Conservation (phyloP, 805 yeast genomes). For the Blastobotrys peoriensis region DNA sequence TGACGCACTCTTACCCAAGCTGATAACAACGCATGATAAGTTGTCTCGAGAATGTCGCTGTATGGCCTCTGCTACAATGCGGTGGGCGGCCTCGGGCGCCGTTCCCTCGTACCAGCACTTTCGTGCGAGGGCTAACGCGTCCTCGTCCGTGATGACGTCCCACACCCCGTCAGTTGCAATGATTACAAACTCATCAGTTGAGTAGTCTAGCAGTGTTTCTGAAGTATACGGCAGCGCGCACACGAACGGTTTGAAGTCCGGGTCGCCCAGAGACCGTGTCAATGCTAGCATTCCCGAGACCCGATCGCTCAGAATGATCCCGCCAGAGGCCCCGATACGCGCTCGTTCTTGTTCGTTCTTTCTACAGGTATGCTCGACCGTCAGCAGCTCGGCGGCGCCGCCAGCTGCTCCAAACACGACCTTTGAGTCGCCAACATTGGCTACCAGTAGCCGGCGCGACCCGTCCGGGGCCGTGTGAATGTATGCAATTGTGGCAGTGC, state of each 20-base stretch:
- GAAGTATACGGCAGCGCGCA: slow-evolving; percentile 90
- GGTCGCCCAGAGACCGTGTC: slow-evolving; percentile 87
- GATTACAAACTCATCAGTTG: slow-evolving; percentile 68
- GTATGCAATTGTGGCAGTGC: slow-evolving; percentile 92
- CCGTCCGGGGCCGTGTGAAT: slow-evolving; percentile 25
- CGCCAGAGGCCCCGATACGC: slow-evolving; percentile 74
- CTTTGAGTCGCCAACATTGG: slow-evolving; percentile 93
- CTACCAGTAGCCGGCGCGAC: slow-evolving; percentile 71
- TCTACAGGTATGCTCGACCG: slow-evolving; percentile 93
- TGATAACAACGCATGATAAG: slow-evolving; percentile 84
- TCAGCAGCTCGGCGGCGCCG: slow-evolving; percentile 66
- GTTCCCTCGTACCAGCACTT: slow-evolving; percentile 45
- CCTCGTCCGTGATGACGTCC: slow-evolving; percentile 86
- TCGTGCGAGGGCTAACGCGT: slow-evolving; percentile 68
- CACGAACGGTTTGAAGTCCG: slow-evolving; percentile 79
- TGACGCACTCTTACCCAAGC: slow-evolving; percentile 28
- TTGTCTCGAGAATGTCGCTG: slow-evolving; percentile 79
- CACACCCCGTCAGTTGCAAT: slow-evolving; percentile 96
- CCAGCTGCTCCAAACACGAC: slow-evolving; percentile 65
- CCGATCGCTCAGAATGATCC: slow-evolving; percentile 77
- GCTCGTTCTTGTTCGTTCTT: slow-evolving; percentile 68
- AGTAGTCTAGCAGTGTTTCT: slow-evolving; percentile 44
- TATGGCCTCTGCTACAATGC: slow-evolving; percentile 66
- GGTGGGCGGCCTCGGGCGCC: slow-evolving; percentile 61
- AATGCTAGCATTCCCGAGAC: slow-evolving; percentile 95